Evolutionary conservation across 2,329 filamentous ascomycete species (phyloP).

Genomic region (Fusarium sp.): DNA sequence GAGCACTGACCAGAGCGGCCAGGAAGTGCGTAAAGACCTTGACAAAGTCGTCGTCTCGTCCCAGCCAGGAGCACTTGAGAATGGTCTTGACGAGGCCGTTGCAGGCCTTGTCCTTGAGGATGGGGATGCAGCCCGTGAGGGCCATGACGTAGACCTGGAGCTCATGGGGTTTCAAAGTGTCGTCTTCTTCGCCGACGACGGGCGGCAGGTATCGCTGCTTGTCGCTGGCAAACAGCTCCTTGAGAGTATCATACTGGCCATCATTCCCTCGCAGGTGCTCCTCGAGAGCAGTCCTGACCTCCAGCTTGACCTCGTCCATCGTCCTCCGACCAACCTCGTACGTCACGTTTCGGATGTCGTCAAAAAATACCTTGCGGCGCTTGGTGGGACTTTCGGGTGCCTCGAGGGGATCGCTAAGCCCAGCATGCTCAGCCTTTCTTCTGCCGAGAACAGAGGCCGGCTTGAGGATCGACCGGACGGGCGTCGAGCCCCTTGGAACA

Average conservation of each 20-base stretch:
- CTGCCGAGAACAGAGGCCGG: conserved; percentile 57
- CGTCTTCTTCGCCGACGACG: conserved; percentile 58
- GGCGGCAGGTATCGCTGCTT: conserved; percentile 53
- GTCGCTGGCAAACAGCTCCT: conserved; percentile 66
- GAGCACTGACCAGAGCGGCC: conserved; percentile 80
- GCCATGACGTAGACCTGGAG: conserved; percentile 71
- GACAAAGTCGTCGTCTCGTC: conserved; percentile 72
- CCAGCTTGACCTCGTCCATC: conserved; percentile 65
- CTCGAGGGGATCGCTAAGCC: conserved; percentile 52
- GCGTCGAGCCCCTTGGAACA: conserved; percentile 49
- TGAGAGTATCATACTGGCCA: conserved; percentile 70
- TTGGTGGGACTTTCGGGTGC: conserved; percentile 59
- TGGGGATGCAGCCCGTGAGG: conserved; percentile 70
- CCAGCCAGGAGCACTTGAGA: conserved; percentile 72
- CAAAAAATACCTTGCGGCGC: conserved; percentile 67
- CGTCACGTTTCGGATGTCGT: conserved; percentile 66
- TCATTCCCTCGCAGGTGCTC: conserved; percentile 67
- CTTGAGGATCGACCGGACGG: conserved; percentile 66
- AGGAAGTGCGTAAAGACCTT: conserved; percentile 76
- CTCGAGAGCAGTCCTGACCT: conserved; percentile 67
- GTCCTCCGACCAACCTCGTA: conserved; percentile 64
- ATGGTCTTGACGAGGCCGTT: conserved; percentile 68
- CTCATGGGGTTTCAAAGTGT: conserved; percentile 63
- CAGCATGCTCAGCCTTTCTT: conserved; percentile 57
- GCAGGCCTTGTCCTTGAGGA: conserved; percentile 68